Percentiles rank a stretch among this genome's conserved stretches.
Evolutionary conservation across 352 stramenopile species (phyloP).

Genomic region (Pythium brachiatum): DNA sequence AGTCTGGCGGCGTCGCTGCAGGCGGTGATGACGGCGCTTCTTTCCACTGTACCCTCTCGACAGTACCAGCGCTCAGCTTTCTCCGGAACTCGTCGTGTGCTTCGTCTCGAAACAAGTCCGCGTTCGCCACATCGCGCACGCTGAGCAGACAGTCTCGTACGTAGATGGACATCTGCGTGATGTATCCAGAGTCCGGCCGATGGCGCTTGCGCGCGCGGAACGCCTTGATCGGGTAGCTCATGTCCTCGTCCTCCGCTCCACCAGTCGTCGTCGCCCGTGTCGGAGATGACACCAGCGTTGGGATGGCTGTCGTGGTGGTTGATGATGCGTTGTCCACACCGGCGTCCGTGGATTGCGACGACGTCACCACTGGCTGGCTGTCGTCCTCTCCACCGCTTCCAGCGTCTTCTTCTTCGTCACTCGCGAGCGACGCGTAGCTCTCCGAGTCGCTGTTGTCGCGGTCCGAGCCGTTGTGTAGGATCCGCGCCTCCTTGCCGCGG

Average conservation of each 20-base stretch:
- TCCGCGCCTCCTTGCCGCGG: constrained; percentile 61
- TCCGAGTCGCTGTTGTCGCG: constrained; percentile 53
- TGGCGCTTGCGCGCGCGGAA: constrained; percentile 74
- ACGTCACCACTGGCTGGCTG: not conserved
- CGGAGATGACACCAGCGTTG: not conserved
- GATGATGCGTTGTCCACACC: not conserved
- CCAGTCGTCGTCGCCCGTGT: not conserved
- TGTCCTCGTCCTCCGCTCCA: constrained; percentile 26
- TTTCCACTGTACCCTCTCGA: constrained; percentile 81
- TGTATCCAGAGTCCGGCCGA: constrained; percentile 78
- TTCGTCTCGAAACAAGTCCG: constrained; percentile 54
- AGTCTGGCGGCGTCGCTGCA: constrained; percentile 4
- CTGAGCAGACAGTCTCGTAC: constrained; percentile 79
- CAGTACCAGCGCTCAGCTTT: constrained; percentile 52
- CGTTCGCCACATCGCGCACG: constrained; percentile 52
- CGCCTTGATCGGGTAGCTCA: constrained; percentile 69
- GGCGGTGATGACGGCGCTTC: constrained; percentile 40
- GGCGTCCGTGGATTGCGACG: constrained; percentile 1
- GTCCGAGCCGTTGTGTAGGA: constrained; percentile 37
- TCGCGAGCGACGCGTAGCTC: constrained; percentile 72
- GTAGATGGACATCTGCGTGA: constrained; percentile 83
- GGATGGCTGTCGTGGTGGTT: not conserved
- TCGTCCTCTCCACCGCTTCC: constrained; percentile 32
- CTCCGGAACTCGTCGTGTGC: constrained; percentile 69
- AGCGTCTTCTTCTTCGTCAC: constrained; percentile 52